A percentile compares a stretch with the other conserved stretches of the same genome.
These are phyloP conservation scores for Dactylorhiza incarnata DNA, from an alignment of 106 monocot genomes.

Conservation along the genomic window DNA sequence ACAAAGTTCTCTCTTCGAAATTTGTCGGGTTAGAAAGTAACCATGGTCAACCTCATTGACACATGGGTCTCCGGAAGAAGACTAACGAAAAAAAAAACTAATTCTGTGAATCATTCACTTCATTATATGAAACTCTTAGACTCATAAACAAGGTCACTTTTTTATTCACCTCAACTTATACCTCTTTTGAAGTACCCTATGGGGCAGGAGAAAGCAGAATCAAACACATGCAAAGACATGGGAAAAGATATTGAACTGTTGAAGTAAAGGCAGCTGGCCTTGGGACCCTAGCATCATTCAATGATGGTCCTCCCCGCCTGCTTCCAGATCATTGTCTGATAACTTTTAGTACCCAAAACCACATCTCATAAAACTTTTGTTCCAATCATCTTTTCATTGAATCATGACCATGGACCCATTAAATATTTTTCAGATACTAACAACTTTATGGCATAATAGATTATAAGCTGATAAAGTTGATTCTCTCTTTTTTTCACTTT, in stretches of 20 bases:
- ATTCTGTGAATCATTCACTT: too few species aligned
- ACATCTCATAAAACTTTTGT: slow-evolving; percentile 2
- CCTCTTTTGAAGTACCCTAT: too few species aligned
- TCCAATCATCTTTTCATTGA: neutral
- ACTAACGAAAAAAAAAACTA: too few species aligned
- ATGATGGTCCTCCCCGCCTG: neutral
- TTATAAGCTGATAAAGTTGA: neutral
- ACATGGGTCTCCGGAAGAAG: too few species aligned
- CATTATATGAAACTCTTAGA: too few species aligned
- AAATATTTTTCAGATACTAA: neutral
- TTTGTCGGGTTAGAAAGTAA: too few species aligned
- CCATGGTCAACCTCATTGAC: too few species aligned
- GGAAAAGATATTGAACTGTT: neutral
- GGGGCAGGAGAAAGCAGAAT: too few species aligned
- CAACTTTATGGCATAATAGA: neutral
- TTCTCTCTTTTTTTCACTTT: neutral
- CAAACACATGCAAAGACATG: neutral
- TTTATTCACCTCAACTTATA: too few species aligned
- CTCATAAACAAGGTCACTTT: too few species aligned
- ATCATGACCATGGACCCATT: slow-evolving; percentile 2
- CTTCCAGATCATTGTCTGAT: neutral
- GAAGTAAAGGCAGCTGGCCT: neutral
- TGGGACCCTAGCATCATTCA: neutral
- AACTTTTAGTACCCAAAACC: neutral
- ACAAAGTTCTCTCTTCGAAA: too few species aligned